These are phyloP conservation scores for Usnea hakonensis DNA, from an alignment of 495 filamentous ascomycete genomes.

Conservation along the genomic window DNA sequence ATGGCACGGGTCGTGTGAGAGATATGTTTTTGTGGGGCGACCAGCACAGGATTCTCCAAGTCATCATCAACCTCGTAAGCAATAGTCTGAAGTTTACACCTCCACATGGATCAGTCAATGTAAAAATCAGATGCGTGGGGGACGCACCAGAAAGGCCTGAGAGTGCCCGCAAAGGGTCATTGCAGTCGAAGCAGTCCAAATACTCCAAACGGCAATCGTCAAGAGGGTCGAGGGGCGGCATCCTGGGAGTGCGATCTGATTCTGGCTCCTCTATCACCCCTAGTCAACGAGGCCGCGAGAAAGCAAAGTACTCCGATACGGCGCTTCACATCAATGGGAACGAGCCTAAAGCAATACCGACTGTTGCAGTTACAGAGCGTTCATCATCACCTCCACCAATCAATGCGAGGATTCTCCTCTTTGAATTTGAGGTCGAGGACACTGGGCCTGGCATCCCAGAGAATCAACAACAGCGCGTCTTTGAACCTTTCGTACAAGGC, in stretches of 20 bases:
- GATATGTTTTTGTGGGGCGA: constrained; percentile 84
- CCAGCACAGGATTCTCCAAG: constrained; percentile 77
- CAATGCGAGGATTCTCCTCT: constrained; percentile 52
- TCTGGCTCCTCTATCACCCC: constrained; percentile 26
- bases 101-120: constrained; percentile 59
- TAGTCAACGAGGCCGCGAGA: constrained; percentile 14
- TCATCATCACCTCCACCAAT: constrained; percentile 52
- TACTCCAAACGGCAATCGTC: constrained; percentile 20
- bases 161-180: constrained; percentile 26
- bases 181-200: constrained; percentile 22
- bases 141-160: constrained; percentile 33
- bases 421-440: constrained; percentile 85
- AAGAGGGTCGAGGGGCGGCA: constrained; percentile 8
- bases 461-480: constrained; percentile 67
- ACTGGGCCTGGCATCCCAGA: constrained; percentile 85
- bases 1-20: constrained; percentile 55
- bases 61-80: constrained; percentile 86
- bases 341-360: constrained; percentile 46
- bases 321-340: constrained; percentile 51
- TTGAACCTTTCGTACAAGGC: constrained; percentile 91
- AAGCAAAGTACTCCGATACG: constrained; percentile 24
- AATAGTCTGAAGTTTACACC: constrained; percentile 93
- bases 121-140: constrained; percentile 65
- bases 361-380: constrained; percentile 44
- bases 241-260: constrained; percentile 21